phyloP scores from a whole-genome alignment of 2,329 filamentous ascomycete genomes.

The Huntiella savannae region DNA sequence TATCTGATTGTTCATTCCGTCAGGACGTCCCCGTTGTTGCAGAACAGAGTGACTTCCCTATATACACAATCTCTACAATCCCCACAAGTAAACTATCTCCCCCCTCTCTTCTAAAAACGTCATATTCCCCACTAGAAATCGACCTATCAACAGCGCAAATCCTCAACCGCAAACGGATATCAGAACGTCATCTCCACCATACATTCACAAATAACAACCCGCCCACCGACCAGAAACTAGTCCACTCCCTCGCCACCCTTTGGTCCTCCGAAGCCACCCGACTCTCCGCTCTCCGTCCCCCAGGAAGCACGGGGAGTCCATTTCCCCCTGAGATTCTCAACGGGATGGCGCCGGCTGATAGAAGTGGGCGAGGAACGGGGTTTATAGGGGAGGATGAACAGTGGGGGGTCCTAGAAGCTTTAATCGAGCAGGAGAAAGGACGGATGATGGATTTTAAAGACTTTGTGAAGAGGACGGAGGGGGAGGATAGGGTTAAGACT shows the following conservation, averaged over 20 bases:
- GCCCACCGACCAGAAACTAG: conserved; percentile 54
- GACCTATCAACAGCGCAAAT: conserved; percentile 84
- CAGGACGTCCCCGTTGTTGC: no score
- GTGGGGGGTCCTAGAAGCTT: conserved; percentile 39
- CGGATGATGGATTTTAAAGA: conserved; percentile 18
- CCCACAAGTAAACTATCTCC: conserved; percentile 43
- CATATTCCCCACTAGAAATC: conserved; percentile 65
- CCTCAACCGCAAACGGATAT: conserved; percentile 57
- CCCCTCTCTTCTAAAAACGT: conserved; percentile 44
- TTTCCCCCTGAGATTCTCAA: conserved; percentile 61
- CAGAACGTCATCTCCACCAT: conserved; percentile 64
- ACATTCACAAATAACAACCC: conserved; percentile 55
- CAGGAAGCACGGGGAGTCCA: conserved; percentile 19
- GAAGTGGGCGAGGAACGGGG: conserved; percentile 32
- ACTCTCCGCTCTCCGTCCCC: conserved; percentile 30
- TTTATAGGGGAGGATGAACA: conserved; percentile 92
- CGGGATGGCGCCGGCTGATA: conserved; percentile 63
- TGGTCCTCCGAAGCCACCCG: conserved; percentile 81
- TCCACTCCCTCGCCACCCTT: conserved; percentile 81
- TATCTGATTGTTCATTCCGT: not conserved
- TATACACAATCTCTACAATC: no score
- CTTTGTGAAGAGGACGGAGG: conserved; percentile 33
- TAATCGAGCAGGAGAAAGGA: conserved; percentile 43
- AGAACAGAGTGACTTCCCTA: no score
- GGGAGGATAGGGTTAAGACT: conserved; percentile 49